A percentile compares a stretch with the other conserved stretches of the same genome.
phyloP scores from a whole-genome alignment of 257 asterid genomes.

The Fraxinus excelsior region DNA sequence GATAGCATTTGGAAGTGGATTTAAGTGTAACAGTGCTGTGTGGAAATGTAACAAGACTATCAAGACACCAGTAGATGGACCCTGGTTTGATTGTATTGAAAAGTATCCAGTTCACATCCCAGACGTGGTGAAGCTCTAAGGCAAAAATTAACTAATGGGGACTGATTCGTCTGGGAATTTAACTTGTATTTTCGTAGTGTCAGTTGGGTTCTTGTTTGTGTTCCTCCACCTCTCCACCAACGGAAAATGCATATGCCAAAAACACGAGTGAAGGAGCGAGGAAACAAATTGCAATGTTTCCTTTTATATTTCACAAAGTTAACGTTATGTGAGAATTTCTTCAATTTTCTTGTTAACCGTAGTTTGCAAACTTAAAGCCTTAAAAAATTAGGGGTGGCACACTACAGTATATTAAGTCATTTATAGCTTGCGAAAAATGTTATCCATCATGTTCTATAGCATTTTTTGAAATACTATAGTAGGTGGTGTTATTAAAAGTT shows the following conservation, averaged over 20 bases:
- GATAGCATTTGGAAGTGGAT: slow-evolving; percentile 42
- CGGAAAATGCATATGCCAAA: background rate
- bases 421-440: too few species aligned
- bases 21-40: slow-evolving; percentile 45
- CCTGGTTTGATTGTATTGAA: background rate
- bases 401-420: too few species aligned
- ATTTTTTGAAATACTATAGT: too few species aligned
- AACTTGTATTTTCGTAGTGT: background rate
- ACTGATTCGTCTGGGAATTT: background rate
- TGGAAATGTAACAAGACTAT: slow-evolving; percentile 37
- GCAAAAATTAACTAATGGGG: background rate
- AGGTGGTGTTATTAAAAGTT: too few species aligned
- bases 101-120: slow-evolving; percentile 11
- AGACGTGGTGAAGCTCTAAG: background rate
- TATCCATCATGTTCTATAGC: too few species aligned
- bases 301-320: too few species aligned
- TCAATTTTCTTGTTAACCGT: too few species aligned
- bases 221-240: too few species aligned
- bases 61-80: slow-evolving; percentile 5
- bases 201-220: background rate
- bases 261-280: background rate
- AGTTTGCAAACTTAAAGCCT: too few species aligned
- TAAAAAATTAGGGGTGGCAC: too few species aligned
- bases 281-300: too few species aligned
- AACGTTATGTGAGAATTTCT: too few species aligned